Percentiles rank a stretch among this genome's conserved stretches.
These are phyloP conservation scores for Helicocarpus griseus DNA, from an alignment of 2,329 filamentous ascomycete species.

Conservation along the genomic window DNA sequence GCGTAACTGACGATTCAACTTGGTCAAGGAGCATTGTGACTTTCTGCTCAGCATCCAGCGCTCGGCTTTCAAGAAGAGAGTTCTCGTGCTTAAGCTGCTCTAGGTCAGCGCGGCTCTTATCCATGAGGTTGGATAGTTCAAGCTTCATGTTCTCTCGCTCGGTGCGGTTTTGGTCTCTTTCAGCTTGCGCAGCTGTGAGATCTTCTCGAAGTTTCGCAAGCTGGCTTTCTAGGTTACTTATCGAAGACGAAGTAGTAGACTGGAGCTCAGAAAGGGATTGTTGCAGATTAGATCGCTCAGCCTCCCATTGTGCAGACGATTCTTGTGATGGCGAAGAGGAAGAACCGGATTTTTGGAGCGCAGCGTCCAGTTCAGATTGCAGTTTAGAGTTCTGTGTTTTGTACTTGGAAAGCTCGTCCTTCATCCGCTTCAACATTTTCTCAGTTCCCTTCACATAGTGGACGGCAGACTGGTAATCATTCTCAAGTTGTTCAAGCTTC, in stretches of 20 bases:
- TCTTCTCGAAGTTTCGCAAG: constrained; percentile 60
- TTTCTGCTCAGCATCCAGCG: constrained; percentile 82
- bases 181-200: constrained; percentile 53
- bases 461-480: constrained; percentile 94
- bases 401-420: constrained; percentile 88
- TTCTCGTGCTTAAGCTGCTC: constrained; percentile 81
- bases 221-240: constrained; percentile 60
- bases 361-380: constrained; percentile 66
- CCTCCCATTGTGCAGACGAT: constrained; percentile 58
- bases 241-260: constrained; percentile 55
- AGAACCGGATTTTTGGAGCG: constrained; percentile 45
- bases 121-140: constrained; percentile 47
- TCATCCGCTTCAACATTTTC: constrained; percentile 98
- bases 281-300: constrained; percentile 59
- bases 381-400: constrained; percentile 77
- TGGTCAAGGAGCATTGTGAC: constrained; percentile 89
- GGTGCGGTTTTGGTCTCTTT: constrained; percentile 58
- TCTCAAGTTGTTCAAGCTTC: constrained; percentile 86
- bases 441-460: constrained; percentile 98
- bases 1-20: constrained; percentile 86
- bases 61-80: constrained; percentile 66
- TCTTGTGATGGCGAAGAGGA: constrained; percentile 29
- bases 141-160: constrained; percentile 45
- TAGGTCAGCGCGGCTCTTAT: constrained; percentile 57
- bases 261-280: constrained; percentile 61